Conservation (phyloP, 768 basidiomycete species). For the Termitomyces sp. region DNA sequence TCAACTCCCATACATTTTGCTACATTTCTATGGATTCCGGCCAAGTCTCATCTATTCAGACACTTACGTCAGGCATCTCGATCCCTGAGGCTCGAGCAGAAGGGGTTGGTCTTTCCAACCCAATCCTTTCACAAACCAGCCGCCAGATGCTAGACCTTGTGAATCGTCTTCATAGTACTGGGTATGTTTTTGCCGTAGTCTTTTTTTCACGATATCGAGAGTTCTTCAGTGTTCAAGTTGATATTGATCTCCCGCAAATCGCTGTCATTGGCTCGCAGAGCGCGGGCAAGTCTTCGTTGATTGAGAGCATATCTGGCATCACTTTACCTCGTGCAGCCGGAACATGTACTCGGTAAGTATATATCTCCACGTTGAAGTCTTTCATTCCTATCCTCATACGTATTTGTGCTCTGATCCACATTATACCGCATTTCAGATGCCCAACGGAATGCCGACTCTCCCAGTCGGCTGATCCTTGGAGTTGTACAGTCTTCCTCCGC, state of each 20-base stretch:
- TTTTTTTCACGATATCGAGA: neutral
- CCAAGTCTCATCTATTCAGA: neutral
- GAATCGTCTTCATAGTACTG: conserved; percentile 49
- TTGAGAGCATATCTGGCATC: conserved; percentile 72
- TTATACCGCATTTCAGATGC: conserved; percentile 29
- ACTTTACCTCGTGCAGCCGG: conserved; percentile 67
- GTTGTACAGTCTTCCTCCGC: conserved; percentile 44
- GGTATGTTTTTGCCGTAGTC: conserved; percentile 26
- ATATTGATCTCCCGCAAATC: conserved; percentile 70
- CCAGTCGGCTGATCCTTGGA: conserved; percentile 35
- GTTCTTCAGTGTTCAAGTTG: conserved; percentile 50
- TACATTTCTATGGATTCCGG: neutral
- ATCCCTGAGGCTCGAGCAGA: conserved; percentile 20
- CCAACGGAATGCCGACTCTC: conserved; percentile 54
- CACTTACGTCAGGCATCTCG: neutral
- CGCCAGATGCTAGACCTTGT: conserved; percentile 46
- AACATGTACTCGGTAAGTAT: conserved; percentile 61
- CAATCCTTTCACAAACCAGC: conserved; percentile 27
- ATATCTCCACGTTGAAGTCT: neutral
- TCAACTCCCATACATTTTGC: neutral
- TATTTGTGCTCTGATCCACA: neutral
- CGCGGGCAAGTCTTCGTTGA: conserved; percentile 72
- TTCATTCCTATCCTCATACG: neutral
- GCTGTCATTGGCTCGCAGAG: conserved; percentile 70
- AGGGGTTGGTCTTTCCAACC: conserved; percentile 48